Conservation (phyloP, 2,329 filamentous ascomycete species). For the Cyphellophora europaea region DNA sequence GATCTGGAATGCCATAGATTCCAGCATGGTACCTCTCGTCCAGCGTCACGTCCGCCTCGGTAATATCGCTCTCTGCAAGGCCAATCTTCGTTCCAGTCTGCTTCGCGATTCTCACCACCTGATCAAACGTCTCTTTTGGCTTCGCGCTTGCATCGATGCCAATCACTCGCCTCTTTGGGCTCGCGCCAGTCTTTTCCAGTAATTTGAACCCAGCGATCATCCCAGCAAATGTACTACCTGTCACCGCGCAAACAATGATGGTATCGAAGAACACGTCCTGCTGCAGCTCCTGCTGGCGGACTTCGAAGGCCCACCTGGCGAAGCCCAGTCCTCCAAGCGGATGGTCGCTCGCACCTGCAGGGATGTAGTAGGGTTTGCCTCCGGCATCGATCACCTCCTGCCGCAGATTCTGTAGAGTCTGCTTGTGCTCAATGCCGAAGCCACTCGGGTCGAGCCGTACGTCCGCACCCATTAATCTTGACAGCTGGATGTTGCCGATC, state of each 20-base stretch:
- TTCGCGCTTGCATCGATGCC: constrained; percentile 58
- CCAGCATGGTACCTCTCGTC: constrained; percentile 59
- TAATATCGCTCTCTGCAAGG: constrained; percentile 49
- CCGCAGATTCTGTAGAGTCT: constrained; percentile 1
- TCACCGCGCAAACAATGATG: constrained; percentile 59
- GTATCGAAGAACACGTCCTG: constrained; percentile 49
- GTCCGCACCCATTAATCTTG: background rate
- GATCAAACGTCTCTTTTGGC: constrained; percentile 51
- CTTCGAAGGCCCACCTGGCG: constrained; percentile 6
- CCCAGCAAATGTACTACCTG: constrained; percentile 60
- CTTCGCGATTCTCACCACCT: constrained; percentile 58
- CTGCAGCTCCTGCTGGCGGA: constrained; percentile 3
- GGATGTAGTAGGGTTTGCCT: constrained; percentile 5
- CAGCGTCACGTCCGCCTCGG: constrained; percentile 52
- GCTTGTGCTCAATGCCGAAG: constrained; percentile 31
- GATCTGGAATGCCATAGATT: constrained; percentile 58
- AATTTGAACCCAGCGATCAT: constrained; percentile 66
- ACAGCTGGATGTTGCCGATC: constrained; percentile 44
- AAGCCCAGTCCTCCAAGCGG: constrained; percentile 6
- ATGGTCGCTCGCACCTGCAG: constrained; percentile 3
- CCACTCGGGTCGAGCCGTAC: background rate
- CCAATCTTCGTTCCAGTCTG: constrained; percentile 56
- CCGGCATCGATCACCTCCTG: constrained; percentile 1
- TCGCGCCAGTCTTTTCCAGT: constrained; percentile 37
- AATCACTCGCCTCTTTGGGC: constrained; percentile 45